These are phyloP conservation scores for Cupressus sempervirens DNA, from an alignment of 75 land plant genomes.

Conservation along the genomic window DNA sequence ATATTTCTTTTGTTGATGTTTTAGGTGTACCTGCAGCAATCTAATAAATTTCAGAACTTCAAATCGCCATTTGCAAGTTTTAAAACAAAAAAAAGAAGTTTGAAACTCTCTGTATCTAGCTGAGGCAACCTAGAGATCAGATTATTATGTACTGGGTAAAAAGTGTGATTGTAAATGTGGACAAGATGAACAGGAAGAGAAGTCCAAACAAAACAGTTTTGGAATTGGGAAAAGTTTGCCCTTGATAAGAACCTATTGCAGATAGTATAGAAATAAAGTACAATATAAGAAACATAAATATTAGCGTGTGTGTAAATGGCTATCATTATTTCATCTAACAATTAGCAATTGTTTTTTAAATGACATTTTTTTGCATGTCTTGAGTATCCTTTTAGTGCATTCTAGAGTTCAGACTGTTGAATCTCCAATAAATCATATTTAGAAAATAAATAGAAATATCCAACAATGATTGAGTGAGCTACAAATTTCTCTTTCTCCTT, in stretches of 20 bases:
- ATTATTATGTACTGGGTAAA: not conserved
- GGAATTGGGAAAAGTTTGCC: not conserved
- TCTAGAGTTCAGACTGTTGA: not conserved
- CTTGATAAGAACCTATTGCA: not conserved
- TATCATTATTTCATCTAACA: not conserved
- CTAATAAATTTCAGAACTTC: not conserved
- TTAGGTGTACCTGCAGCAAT: conserved; percentile 3
- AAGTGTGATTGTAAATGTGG: not conserved
- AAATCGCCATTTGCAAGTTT: not conserved
- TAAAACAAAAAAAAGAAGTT: not conserved
- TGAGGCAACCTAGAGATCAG: not conserved
- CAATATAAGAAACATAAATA: not conserved
- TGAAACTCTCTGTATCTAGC: not conserved
- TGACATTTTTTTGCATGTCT: not conserved
- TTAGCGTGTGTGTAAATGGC: not conserved
- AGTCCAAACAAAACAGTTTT: not conserved
- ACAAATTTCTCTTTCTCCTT: no score
- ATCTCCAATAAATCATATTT: not conserved
- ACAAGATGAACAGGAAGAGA: not conserved
- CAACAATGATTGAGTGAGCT: not conserved
- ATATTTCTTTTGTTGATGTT: not conserved
- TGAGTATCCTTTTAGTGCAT: not conserved
- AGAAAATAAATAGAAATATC: not conserved
- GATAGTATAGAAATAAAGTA: not conserved
- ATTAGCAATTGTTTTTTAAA: not conserved